Percentiles rank a stretch among this genome's conserved stretches.
These are phyloP conservation scores for Fusarium sp. DNA, from an alignment of 2,329 filamentous ascomycete genomes.

Conservation along the genomic window DNA sequence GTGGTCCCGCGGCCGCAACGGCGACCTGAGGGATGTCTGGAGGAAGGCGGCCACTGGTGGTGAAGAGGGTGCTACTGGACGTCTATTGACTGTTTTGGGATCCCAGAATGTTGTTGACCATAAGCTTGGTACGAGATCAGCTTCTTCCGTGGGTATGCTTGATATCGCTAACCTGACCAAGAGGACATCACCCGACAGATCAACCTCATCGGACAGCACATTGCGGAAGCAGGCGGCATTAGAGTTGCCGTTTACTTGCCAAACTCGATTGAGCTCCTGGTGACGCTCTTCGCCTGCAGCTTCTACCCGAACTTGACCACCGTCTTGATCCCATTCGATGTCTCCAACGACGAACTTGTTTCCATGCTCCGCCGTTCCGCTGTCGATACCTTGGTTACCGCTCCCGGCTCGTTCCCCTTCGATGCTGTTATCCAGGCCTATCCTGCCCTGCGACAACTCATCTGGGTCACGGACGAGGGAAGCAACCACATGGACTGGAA, in stretches of 20 bases:
- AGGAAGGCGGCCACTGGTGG: constrained; percentile 74
- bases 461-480: constrained; percentile 94
- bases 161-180: constrained; percentile 38
- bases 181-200: constrained; percentile 86
- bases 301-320: constrained; percentile 86
- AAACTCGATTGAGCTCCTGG: constrained; percentile 90
- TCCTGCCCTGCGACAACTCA: constrained; percentile 77
- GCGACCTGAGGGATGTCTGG: constrained; percentile 94
- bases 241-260: constrained; percentile 91
- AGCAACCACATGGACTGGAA: constrained; percentile 97
- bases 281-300: constrained; percentile 85
- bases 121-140: constrained; percentile 62
- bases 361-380: constrained; percentile 78
- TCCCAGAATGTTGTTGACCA: constrained; percentile 81
- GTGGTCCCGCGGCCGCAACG: constrained; percentile 86
- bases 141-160: not conserved
- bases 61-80: constrained; percentile 75
- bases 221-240: constrained; percentile 76
- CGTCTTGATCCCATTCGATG: constrained; percentile 87
- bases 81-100: constrained; percentile 83
- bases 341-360: constrained; percentile 75
- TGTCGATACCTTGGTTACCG: constrained; percentile 85
- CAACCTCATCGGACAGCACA: constrained; percentile 83
- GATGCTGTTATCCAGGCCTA: constrained; percentile 77
- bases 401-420: constrained; percentile 88